Evolutionary conservation across 2,329 filamentous ascomycete genomes (phyloP), one percentile per base, ranked within the genome.

Genomic region (Paracorniculantispora psalliotae): DNA sequence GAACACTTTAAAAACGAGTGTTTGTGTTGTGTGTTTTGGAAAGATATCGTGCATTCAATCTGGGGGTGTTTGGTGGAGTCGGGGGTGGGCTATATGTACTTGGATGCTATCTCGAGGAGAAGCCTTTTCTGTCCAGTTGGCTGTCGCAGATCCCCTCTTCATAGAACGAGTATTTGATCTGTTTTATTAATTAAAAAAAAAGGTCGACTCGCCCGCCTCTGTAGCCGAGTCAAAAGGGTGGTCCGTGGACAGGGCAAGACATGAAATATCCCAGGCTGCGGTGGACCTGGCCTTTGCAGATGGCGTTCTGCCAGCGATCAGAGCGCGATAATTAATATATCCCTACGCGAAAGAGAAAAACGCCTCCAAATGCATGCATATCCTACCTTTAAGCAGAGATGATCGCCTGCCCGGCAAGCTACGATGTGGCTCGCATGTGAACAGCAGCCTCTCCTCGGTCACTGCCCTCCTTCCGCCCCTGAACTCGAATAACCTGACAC

Each of bases 241-340:
- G 53, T 56, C 53, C 53, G 53, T 48, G 53, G 30, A 28, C 39
- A 41, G 33, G 35, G 39, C 54, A 57, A 57, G 54, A 57, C 54
- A 57, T 12, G 44, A 49, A 48, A 47, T 47, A 37, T 55, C 54
- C 44, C 33, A 57, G 52, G 28, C 35, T 37, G 23, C 4, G 33
- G 44, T 48, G 52, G 39, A 46, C 23, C 54, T 12, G 33, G 26
- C 19, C 35, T 37, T 39, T 49, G 54, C 44, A 33, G 54, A 57
- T 55, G 52, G 12, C 19, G 30, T 8, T 33, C 15, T n/a, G 6
- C 28, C 23, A 28, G 35, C 52, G 52, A 55, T 55, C 21, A 37
- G 21, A 12, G 33, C 17, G 33, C 17, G 33, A 9, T 37, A 37
- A 15, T 15, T 13, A 4, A 37, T 37, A 6, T 37, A 37, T 15